Evolutionary conservation across 768 basidiomycete genomes (phyloP).

Genomic region (Lactarius sp.): DNA sequence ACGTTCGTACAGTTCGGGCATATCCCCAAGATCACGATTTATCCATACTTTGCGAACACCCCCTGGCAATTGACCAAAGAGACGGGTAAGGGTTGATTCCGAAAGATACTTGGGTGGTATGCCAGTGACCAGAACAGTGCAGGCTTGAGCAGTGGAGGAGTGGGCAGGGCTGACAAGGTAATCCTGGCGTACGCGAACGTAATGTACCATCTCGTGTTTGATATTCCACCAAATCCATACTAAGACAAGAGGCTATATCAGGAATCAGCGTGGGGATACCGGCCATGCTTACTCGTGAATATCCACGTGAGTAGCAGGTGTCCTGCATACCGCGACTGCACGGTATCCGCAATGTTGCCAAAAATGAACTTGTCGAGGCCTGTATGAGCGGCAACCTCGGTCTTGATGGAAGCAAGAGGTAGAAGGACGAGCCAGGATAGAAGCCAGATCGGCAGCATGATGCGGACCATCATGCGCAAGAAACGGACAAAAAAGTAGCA

Average conservation of each 20-base stretch:
- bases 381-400: constrained; percentile 39
- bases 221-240: constrained; percentile 87
- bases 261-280: not conserved
- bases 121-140: constrained; percentile 86
- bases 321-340: constrained; percentile 62
- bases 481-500: constrained; percentile 94
- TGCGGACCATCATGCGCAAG: constrained; percentile 73
- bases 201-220: constrained; percentile 72
- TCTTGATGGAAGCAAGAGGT: constrained; percentile 62
- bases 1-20: constrained; percentile 78
- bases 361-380: constrained; percentile 73
- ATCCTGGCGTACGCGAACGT: constrained; percentile 72
- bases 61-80: constrained; percentile 84
- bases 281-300: constrained; percentile 59
- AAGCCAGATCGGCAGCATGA: constrained; percentile 89
- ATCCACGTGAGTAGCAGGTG: constrained; percentile 73
- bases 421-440: constrained; percentile 83
- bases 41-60: constrained; percentile 91
- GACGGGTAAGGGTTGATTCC: constrained; percentile 54
- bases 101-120: constrained; percentile 77
- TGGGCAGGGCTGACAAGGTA: constrained; percentile 74
- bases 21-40: constrained; percentile 81
- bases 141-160: constrained; percentile 76
- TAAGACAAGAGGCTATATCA: constrained; percentile 28
- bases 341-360: constrained; percentile 59